phyloP scores from a whole-genome alignment of 352 stramenopile genomes.

The Pythium volutum region DNA sequence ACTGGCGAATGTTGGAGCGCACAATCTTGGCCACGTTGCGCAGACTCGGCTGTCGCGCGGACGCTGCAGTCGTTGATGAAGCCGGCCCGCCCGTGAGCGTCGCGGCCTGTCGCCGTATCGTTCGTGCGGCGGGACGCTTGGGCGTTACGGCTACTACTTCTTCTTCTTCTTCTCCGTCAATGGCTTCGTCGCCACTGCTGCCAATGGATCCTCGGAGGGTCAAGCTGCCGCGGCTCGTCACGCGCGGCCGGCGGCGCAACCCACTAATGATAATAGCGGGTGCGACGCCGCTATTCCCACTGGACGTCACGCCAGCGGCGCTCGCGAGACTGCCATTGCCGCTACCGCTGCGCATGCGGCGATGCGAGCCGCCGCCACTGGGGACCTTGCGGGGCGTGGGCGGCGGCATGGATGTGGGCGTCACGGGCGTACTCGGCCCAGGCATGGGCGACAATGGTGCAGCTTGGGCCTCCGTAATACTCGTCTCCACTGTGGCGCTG shows the following conservation, averaged over 20 bases:
- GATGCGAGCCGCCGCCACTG: conserved; percentile 20
- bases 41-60: conserved; percentile 42
- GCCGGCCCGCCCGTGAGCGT: background rate
- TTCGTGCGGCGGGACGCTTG: too few species aligned
- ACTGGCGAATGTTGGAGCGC: conserved; percentile 54
- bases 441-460: background rate
- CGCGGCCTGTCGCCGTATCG: background rate
- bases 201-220: conserved; percentile 24
- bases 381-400: conserved; percentile 34
- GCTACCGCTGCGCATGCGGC: conserved; percentile 50
- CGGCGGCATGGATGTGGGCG: conserved; percentile 28
- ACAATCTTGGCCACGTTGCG: conserved; percentile 64
- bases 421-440: conserved; percentile 1
- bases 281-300: background rate
- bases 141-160: too few species aligned
- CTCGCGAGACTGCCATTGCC: conserved; percentile 38
- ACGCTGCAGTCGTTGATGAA: background rate
- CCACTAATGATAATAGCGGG: conserved; percentile 33
- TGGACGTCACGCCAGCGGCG: conserved; percentile 17
- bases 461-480: background rate
- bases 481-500: background rate
- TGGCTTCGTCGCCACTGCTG: conserved; percentile 30
- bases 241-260: conserved; percentile 35
- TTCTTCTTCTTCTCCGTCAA: background rate
- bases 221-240: conserved; percentile 11